Evolutionary conservation across 805 yeast genomes (phyloP).

Genomic region (Schizosaccharomyces osmophilus): DNA sequence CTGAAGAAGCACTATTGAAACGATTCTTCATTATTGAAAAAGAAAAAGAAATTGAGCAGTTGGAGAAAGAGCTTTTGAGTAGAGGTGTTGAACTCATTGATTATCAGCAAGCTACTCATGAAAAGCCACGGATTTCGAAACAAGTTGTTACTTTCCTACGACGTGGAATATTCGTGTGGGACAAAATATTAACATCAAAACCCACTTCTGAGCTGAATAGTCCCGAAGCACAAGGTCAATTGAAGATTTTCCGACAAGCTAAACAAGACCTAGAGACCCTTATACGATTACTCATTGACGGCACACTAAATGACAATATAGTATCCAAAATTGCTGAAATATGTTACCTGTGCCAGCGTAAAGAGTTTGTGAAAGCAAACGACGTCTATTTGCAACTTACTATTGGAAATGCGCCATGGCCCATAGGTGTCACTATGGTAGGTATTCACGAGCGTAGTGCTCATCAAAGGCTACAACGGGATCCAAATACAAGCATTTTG

Average conservation of each 20-base stretch:
- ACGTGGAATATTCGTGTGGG: slow-evolving; percentile 20
- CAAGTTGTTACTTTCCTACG: slow-evolving; percentile 22
- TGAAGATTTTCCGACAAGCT: slow-evolving; percentile 7
- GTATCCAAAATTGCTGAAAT: slow-evolving; percentile 35
- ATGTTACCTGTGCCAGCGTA: slow-evolving; percentile 31
- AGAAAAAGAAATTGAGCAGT: not conserved
- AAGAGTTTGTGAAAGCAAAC: slow-evolving; percentile 27
- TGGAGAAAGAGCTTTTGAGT: slow-evolving; percentile 2
- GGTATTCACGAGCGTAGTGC: slow-evolving; percentile 60
- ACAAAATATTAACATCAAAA: slow-evolving; percentile 14
- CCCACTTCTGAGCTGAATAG: not conserved
- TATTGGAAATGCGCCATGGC: slow-evolving; percentile 81
- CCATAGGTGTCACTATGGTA: slow-evolving; percentile 57
- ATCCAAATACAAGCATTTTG: slow-evolving; percentile 42
- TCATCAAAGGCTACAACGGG: slow-evolving; percentile 23
- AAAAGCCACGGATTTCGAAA: slow-evolving; percentile 22
- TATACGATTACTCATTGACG: slow-evolving; percentile 28
- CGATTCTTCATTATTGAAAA: slow-evolving; percentile 6
- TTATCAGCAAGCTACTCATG: slow-evolving; percentile 3
- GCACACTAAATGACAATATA: slow-evolving; percentile 17
- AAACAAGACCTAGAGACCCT: slow-evolving; percentile 20
- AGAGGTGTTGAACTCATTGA: slow-evolving; percentile 7
- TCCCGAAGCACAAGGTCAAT: slow-evolving; percentile 6
- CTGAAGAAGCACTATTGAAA: slow-evolving; percentile 9
- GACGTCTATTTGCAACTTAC: slow-evolving; percentile 52